Evolutionary conservation across 1,139 yeast genomes (phyloP).

Genomic region (Debaryomycetaceae sp.): DNA sequence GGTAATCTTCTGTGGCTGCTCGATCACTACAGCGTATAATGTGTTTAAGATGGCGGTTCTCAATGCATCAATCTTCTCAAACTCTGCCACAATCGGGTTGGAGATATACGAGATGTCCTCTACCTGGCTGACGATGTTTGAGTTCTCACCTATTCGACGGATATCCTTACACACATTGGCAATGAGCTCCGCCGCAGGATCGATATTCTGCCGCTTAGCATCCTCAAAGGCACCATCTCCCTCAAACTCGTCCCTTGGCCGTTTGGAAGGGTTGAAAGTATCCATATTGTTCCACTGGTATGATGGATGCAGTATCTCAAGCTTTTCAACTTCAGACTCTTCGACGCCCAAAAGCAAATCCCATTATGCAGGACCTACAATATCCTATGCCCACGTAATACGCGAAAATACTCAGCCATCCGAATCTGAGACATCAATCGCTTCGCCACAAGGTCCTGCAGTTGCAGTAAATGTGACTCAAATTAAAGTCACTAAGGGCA

Average conservation of each 20-base stretch:
- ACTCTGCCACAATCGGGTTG: conserved; percentile 64
- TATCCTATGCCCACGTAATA: too few species aligned
- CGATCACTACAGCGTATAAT: conserved; percentile 64
- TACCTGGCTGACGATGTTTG: conserved; percentile 46
- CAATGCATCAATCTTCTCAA: conserved; percentile 61
- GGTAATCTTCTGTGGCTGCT: conserved; percentile 87
- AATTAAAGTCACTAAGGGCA: too few species aligned
- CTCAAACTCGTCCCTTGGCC: conserved; percentile 4
- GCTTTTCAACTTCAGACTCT: too few species aligned
- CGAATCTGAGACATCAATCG: too few species aligned
- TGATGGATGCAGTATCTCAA: too few species aligned
- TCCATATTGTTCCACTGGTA: too few species aligned
- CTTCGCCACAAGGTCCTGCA: too few species aligned
- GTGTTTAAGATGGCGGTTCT: conserved; percentile 59
- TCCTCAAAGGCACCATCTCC: conserved; percentile 16
- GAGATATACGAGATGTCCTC: conserved; percentile 67
- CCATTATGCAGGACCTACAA: too few species aligned
- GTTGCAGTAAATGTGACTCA: too few species aligned
- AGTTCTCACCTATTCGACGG: conserved; percentile 62
- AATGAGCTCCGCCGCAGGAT: conserved; percentile 39
- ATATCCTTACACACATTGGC: conserved; percentile 51
- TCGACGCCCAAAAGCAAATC: too few species aligned
- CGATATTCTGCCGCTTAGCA: conserved; percentile 35
- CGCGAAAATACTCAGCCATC: too few species aligned
- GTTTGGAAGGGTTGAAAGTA: conserved; percentile 14